Conservation (phyloP, 73 alveolate genomes). For the Tetrahymena borealis region DNA sequence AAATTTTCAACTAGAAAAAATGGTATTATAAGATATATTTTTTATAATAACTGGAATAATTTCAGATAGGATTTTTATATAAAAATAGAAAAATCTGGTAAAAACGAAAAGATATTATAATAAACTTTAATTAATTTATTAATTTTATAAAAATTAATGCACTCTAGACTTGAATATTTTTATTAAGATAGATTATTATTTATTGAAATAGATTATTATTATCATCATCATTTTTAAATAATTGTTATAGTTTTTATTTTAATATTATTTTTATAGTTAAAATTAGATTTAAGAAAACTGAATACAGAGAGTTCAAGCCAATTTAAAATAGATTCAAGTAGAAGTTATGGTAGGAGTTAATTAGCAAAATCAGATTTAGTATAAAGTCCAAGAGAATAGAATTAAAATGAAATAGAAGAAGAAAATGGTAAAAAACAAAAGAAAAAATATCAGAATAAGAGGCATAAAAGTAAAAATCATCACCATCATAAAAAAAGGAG, state of each 20-base stretch:
- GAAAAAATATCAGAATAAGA: background rate
- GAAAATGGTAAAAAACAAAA: background rate
- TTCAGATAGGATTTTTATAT: no score
- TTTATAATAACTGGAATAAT: no score
- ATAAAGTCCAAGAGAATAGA: background rate
- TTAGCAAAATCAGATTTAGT: background rate
- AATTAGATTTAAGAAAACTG: background rate
- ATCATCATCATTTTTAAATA: background rate
- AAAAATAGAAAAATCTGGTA: no score
- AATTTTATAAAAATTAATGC: no score
- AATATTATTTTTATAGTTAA: background rate
- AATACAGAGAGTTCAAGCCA: background rate
- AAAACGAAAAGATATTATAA: no score
- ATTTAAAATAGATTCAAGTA: background rate
- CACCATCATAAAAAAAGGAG: background rate
- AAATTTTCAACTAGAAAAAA: no score
- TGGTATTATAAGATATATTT: no score
- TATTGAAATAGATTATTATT: no score
- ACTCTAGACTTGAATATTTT: background rate
- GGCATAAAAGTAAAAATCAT: background rate
- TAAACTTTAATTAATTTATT: no score
- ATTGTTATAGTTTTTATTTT: background rate
- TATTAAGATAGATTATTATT: no score
- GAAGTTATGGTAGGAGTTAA: background rate
- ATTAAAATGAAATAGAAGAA: background rate